Evolutionary conservation across 139 green algal species (phyloP).

Genomic region (Asterochloris sp.): DNA sequence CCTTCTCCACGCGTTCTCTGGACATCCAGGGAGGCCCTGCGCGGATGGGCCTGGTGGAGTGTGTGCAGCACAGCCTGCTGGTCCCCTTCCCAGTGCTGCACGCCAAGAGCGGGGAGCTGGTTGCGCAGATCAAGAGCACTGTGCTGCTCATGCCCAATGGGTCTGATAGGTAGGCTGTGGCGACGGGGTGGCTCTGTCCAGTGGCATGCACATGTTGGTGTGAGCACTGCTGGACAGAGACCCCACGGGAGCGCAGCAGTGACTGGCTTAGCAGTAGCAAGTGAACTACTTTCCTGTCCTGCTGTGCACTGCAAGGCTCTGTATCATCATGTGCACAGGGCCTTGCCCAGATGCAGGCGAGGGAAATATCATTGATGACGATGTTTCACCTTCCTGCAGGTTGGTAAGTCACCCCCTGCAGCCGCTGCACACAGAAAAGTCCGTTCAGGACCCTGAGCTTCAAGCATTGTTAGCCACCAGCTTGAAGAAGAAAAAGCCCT

Average conservation of each 20-base stretch:
- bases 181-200: background rate
- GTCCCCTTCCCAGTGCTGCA: slow-evolving; percentile 94
- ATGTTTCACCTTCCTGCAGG: background rate
- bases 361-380: background rate
- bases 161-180: slow-evolving; percentile 72
- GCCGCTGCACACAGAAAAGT: slow-evolving; percentile 72
- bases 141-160: slow-evolving; percentile 97
- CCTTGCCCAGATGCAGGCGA: background rate
- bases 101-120: slow-evolving; percentile 71
- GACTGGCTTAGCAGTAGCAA: background rate
- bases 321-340: background rate
- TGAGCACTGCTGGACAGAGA: background rate
- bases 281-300: background rate
- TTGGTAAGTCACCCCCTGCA: slow-evolving; percentile 49
- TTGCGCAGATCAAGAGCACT: slow-evolving; percentile 93
- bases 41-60: slow-evolving; percentile 87
- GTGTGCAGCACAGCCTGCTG: slow-evolving; percentile 90
- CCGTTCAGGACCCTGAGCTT: slow-evolving; percentile 50
- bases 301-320: background rate
- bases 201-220: background rate
- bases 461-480: slow-evolving; percentile 45
- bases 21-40: slow-evolving; percentile 19
- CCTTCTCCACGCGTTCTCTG: slow-evolving; percentile 82
- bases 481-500: slow-evolving; percentile 49
- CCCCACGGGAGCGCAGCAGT: background rate